phyloP scores from a whole-genome alignment of 2,329 filamentous ascomycete species.

The Chaetomium olivaceum region DNA sequence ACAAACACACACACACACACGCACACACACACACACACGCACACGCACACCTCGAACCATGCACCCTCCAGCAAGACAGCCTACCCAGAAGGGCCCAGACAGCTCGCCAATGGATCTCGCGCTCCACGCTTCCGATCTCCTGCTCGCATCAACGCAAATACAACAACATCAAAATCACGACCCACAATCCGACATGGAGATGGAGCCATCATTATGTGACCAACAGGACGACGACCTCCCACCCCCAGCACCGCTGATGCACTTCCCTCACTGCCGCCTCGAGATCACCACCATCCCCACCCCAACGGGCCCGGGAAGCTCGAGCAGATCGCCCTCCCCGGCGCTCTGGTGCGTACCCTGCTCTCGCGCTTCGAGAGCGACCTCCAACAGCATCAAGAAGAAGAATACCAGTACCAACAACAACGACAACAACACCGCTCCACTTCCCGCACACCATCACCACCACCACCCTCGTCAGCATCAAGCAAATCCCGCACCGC shows the following conservation, averaged over 20 bases:
- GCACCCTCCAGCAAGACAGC: conserved; percentile 4
- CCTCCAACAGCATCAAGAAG: not conserved
- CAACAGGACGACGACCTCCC: not conserved
- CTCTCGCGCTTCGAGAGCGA: conserved; percentile 20
- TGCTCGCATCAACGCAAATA: not conserved
- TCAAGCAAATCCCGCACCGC: not conserved
- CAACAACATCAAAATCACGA: not conserved
- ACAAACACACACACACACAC: not conserved
- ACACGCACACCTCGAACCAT: not conserved
- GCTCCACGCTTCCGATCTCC: not conserved
- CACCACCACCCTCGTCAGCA: not conserved
- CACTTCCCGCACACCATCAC: not conserved
- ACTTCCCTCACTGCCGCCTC: conserved; percentile 30
- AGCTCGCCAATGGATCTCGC: conserved; percentile 4
- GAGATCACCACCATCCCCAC: conserved; percentile 18
- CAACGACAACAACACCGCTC: not conserved
- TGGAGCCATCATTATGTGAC: not conserved
- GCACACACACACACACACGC: not conserved
- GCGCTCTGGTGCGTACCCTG: conserved; percentile 25
- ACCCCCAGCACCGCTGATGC: conserved; percentile 21
- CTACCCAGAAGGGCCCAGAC: conserved; percentile 8
- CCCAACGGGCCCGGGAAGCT: conserved; percentile 14
- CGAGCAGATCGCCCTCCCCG: conserved; percentile 28
- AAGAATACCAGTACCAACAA: not conserved
- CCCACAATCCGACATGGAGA: not conserved